phyloP scores from a whole-genome alignment of 2,329 filamentous ascomycete species.

The Leptographium wingfieldii region DNA sequence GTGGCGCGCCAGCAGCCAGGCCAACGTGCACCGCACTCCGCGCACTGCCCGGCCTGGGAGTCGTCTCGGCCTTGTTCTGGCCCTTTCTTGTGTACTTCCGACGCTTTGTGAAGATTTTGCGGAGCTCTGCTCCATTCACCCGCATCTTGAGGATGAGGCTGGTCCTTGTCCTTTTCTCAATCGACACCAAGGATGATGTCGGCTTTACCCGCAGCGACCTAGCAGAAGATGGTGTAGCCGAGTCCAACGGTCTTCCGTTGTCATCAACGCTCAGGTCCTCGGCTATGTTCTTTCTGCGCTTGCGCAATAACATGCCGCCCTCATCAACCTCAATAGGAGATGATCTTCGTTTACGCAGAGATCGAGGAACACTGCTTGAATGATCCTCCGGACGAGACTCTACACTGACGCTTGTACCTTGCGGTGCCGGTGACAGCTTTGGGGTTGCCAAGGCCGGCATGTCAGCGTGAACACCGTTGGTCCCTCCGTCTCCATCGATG shows the following conservation, averaged over 20 bases:
- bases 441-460: conserved; percentile 27
- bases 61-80: conserved; percentile 22
- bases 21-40: conserved; percentile 16
- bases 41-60: conserved; percentile 2
- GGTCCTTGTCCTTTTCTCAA: conserved; percentile 27
- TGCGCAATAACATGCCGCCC: conserved; percentile 36
- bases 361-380: conserved; percentile 58
- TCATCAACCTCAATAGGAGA: conserved; percentile 56
- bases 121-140: conserved; percentile 44
- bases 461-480: not conserved
- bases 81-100: conserved; percentile 42
- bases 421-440: conserved; percentile 55
- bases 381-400: conserved; percentile 67
- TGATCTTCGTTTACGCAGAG: conserved; percentile 73
- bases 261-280: conserved; percentile 28
- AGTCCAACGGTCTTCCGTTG: conserved; percentile 18
- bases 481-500: conserved; percentile 2
- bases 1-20: conserved; percentile 10
- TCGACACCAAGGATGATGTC: conserved; percentile 24
- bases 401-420: conserved; percentile 44
- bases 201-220: conserved; percentile 46
- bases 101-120: conserved; percentile 44
- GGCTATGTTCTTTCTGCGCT: conserved; percentile 36
- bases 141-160: conserved; percentile 45
- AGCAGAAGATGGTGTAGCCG: conserved; percentile 29